Evolutionary conservation across 768 basidiomycete genomes (phyloP).

Genomic region (Russula dissimulans): DNA sequence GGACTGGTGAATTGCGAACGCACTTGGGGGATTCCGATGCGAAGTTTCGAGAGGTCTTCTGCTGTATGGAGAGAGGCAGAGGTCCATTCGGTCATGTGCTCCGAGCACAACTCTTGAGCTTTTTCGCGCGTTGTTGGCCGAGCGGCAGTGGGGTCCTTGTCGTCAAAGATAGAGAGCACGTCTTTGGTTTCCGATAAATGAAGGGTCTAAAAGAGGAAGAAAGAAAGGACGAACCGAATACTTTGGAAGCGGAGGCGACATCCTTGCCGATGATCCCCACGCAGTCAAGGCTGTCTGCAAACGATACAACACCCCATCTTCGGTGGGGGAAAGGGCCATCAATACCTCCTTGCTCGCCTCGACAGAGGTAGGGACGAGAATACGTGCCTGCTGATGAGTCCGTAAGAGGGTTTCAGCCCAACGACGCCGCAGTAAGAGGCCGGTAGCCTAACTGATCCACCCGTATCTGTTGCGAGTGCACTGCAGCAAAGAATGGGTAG

Average conservation of each 20-base stretch:
- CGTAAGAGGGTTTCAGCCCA: constrained; percentile 93
- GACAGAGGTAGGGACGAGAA: too few relatives aligned
- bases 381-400: constrained; percentile 71
- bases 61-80: background rate
- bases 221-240: constrained; percentile 51
- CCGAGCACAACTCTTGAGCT: constrained; percentile 23
- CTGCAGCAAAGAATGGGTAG: constrained; percentile 32
- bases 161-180: constrained; percentile 40
- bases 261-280: constrained; percentile 71
- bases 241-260: constrained; percentile 37
- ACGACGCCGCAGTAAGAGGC: constrained; percentile 91
- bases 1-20: background rate
- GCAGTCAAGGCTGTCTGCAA: constrained; percentile 91
- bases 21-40: constrained; percentile 72
- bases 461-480: constrained; percentile 89
- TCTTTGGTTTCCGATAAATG: constrained; percentile 22
- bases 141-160: constrained; percentile 67
- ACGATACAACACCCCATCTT: constrained; percentile 87
- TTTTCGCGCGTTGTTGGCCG: constrained; percentile 30
- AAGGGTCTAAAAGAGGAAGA: background rate
- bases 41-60: constrained; percentile 39
- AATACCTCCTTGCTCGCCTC: background rate
- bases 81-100: constrained; percentile 3
- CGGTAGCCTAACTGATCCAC: constrained; percentile 87
- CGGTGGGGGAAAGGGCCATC: background rate